phyloP scores from a whole-genome alignment of 140 eudicot genomes.

The Senecio squalidus region DNA sequence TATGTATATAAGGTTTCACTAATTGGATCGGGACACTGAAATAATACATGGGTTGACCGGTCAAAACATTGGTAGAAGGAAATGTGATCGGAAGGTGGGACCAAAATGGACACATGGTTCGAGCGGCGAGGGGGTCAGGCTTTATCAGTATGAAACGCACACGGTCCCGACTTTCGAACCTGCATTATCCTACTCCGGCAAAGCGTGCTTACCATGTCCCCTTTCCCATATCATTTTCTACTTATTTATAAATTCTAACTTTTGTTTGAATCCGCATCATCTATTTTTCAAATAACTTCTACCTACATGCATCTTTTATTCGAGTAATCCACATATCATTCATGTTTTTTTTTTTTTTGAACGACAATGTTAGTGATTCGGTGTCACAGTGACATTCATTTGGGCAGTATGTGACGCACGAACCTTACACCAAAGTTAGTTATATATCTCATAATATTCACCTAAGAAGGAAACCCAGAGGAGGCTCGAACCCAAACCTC shows the following conservation, averaged over 20 bases:
- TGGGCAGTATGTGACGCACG: too few relatives aligned
- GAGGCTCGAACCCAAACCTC: too few relatives aligned
- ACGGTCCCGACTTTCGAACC: slow-evolving; percentile 15
- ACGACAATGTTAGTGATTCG: too few relatives aligned
- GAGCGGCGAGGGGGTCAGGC: slow-evolving; percentile 32
- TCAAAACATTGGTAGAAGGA: slow-evolving; percentile 15
- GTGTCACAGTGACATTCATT: too few relatives aligned
- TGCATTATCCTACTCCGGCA: slow-evolving; percentile 12
- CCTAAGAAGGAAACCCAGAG: too few relatives aligned
- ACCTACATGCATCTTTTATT: too few relatives aligned
- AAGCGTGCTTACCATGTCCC: slow-evolving; percentile 33
- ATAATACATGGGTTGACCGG: neutral
- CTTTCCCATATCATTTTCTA: neutral
- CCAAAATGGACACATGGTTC: slow-evolving; percentile 27
- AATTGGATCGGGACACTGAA: neutral
- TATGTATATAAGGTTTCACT: too few relatives aligned
- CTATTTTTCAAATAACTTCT: neutral
- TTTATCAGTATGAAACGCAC: slow-evolving; percentile 21
- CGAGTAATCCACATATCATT: too few relatives aligned
- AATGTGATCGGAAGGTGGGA: slow-evolving; percentile 11
- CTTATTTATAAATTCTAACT: neutral
- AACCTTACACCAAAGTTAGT: too few relatives aligned
- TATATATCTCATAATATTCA: too few relatives aligned
- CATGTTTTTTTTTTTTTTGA: too few relatives aligned
- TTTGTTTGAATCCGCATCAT: neutral